Percentiles rank a stretch among this genome's conserved stretches.
Evolutionary conservation across 768 basidiomycete species (phyloP).

Genomic region (Leccinum subgranulosum): DNA sequence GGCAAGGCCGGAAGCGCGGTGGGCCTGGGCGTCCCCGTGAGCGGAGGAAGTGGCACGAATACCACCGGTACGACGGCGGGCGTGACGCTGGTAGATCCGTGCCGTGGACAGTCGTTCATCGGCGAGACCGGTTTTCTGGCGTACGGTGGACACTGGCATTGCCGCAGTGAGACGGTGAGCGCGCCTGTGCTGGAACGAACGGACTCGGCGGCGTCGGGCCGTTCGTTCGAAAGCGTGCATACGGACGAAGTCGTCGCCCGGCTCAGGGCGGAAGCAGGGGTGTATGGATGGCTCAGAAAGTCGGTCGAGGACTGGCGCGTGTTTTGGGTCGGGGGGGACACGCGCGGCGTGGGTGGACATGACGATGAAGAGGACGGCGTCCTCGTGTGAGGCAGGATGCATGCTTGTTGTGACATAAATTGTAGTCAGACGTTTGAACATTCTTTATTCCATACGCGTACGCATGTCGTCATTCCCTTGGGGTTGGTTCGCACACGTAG

Average conservation of each 20-base stretch:
- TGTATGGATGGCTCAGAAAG: constrained; percentile 78
- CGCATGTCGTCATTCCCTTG: background rate
- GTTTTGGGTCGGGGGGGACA: constrained; percentile 75
- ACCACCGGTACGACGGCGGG: constrained; percentile 12
- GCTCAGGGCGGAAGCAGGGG: constrained; percentile 55
- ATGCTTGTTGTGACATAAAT: background rate
- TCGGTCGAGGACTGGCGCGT: constrained; percentile 74
- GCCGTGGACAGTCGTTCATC: constrained; percentile 58
- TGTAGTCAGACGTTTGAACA: background rate
- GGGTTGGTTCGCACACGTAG: background rate
- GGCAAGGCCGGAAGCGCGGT: constrained; percentile 35
- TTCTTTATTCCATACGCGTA: background rate
- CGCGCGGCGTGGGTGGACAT: constrained; percentile 24
- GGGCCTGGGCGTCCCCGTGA: background rate
- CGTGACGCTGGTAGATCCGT: constrained; percentile 39
- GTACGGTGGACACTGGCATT: constrained; percentile 49
- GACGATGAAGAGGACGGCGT: constrained; percentile 31
- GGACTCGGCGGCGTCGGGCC: constrained; percentile 41
- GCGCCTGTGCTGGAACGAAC: constrained; percentile 40
- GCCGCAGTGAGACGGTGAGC: constrained; percentile 14
- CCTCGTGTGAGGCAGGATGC: constrained; percentile 20
- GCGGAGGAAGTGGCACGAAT: background rate
- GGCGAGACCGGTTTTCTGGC: constrained; percentile 54
- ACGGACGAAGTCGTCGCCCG: constrained; percentile 47
- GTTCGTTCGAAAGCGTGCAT: constrained; percentile 50